Evolutionary conservation across 2,329 filamentous ascomycete species (phyloP), one percentile per base, ranked within the genome.

Genomic region (Ceratocystis papillata): DNA sequence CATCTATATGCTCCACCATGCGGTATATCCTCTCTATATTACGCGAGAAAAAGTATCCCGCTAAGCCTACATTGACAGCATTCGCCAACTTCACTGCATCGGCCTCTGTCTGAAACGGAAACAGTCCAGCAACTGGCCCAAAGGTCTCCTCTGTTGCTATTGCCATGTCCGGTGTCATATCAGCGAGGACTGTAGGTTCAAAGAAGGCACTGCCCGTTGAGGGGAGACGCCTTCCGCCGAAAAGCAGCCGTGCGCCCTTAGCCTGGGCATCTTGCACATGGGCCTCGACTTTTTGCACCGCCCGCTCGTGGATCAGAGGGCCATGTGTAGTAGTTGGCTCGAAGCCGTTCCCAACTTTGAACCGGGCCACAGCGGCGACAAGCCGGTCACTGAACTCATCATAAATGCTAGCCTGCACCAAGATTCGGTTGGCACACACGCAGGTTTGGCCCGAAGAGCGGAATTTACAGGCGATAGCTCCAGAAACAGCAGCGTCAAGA

Each of bases 361-460:
- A 92, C 17, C 75, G 77, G 72, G 83, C 82, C 63, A 93, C 89
- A 73, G 88, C 87, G 68, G 84, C 86, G 33, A 86, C 83, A 70
- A 94, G 85, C 63, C 83, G 85, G 59, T 79, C 71, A 3, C 84
- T 82, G 70, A 95, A 95, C 46, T 81, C 78, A 71, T 93, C 87
- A 76, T 94, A 91, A 74, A 95, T 83, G 67, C 84, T 87, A 45
- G 80, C 79, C 75, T 95, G 90, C 7, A 95, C 82, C 74, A 88
- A 93, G 70, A 95, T 83, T 37, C 90, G 82, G 78, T 95, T 95
- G 30, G 89, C 89, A 72, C 88, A 92, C 25, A 97, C 92, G 75
- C 94, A 99, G 0, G 94, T 97, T 80, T 99, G 94, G 45, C 94
- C 94, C 0, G 90, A 95, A 46, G 87, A 90, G 65, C 94, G 88